phyloP scores from a whole-genome alignment of 306 rosid species.

The Malus sylvestris region DNA sequence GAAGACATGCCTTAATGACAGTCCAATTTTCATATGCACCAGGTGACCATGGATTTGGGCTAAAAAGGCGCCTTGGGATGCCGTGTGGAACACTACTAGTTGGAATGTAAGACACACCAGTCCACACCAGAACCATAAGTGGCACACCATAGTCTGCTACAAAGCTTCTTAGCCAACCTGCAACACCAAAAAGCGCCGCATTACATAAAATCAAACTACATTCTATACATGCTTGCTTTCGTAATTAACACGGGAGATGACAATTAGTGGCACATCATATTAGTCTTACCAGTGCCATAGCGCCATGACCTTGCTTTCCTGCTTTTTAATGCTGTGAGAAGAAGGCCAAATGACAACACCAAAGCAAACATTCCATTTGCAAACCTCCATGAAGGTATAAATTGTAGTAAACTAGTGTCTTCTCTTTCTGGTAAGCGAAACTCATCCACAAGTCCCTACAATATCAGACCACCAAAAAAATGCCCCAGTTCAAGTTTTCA shows the following conservation, averaged over 20 bases:
- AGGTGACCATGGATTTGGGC: constrained; percentile 99
- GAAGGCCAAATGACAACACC: constrained; percentile 97
- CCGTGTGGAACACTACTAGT: constrained; percentile 63
- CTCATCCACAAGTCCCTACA: constrained; percentile 84
- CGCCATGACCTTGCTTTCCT: constrained; percentile 98
- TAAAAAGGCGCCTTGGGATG: constrained; percentile 84
- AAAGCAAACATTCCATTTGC: constrained; percentile 97
- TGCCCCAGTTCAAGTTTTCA: neutral
- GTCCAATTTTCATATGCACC: constrained; percentile 99
- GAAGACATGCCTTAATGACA: constrained; percentile 62
- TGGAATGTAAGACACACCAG: constrained; percentile 85
- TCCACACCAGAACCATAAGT: constrained; percentile 92
- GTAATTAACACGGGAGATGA: neutral
- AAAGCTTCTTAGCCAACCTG: constrained; percentile 87
- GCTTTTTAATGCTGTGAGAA: constrained; percentile 73
- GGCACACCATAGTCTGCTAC: constrained; percentile 98
- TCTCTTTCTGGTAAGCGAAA: constrained; percentile 65
- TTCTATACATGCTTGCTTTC: neutral
- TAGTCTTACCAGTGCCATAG: constrained; percentile 61
- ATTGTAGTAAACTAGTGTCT: constrained; percentile 34
- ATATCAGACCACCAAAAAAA: neutral
- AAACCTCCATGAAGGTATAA: constrained; percentile 88
- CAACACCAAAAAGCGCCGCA: neutral
- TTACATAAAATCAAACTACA: neutral
- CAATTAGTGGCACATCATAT: too few relatives aligned